Evolutionary conservation across 495 filamentous ascomycete species (phyloP).

Genomic region (Aspergillus cavernicola): DNA sequence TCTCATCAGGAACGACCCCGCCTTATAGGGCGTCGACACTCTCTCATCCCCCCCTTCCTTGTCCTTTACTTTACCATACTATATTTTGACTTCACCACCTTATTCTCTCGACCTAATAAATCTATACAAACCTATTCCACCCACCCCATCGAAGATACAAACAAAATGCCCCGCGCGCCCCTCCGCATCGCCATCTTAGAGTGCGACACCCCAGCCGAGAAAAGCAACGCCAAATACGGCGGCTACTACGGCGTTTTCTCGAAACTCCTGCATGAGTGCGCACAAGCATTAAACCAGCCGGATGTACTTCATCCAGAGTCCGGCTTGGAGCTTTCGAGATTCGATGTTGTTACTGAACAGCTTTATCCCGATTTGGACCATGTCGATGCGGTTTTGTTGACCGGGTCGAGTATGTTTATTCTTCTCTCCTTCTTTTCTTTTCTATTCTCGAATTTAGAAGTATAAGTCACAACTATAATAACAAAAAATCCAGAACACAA

Average conservation of each 20-base stretch:
- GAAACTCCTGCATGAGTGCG: constrained; percentile 53
- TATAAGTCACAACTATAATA: too few relatives aligned
- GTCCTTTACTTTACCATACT: too few relatives aligned
- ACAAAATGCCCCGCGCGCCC: constrained; percentile 43
- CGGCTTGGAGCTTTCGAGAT: constrained; percentile 57
- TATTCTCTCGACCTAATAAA: background rate
- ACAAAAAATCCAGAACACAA: constrained; percentile 42
- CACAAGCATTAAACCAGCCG: constrained; percentile 33
- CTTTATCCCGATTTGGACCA: constrained; percentile 66
- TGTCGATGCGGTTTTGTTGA: constrained; percentile 79
- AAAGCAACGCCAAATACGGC: constrained; percentile 57
- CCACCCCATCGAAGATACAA: too few relatives aligned
- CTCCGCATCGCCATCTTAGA: constrained; percentile 82
- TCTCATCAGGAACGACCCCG: background rate
- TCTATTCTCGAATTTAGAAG: background rate
- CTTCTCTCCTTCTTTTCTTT: background rate
- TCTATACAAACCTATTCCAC: background rate
- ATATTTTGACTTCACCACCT: too few relatives aligned
- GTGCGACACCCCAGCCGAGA: constrained; percentile 65
- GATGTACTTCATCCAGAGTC: constrained; percentile 35
- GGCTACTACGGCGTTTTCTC: constrained; percentile 72
- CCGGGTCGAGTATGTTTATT: constrained; percentile 57
- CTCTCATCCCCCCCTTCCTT: too few relatives aligned
- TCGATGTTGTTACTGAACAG: constrained; percentile 59
- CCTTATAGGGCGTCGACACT: background rate